Percentiles rank a stretch among this genome's conserved stretches.
phyloP scores from a whole-genome alignment of 228 moss, liverwort and hornwort species.

The Sphagnum magellanicum region DNA sequence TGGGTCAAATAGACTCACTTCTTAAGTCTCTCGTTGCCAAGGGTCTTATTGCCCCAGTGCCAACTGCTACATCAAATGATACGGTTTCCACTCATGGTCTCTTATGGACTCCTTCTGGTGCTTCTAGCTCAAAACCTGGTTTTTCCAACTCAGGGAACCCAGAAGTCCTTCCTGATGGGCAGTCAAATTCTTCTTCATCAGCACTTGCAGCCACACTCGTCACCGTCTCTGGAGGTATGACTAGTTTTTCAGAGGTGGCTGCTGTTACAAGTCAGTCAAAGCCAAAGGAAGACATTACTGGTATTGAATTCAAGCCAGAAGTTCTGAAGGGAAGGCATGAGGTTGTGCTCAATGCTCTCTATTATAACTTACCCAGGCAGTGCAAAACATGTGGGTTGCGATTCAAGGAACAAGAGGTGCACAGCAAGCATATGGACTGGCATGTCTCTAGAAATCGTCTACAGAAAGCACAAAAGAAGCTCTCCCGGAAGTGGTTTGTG shows the following conservation, averaged over 20 bases:
- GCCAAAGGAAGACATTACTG: conserved; percentile 43
- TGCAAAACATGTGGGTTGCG: conserved; percentile 95
- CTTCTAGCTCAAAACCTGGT: conserved; percentile 21
- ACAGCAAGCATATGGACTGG: conserved; percentile 99
- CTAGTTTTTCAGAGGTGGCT: conserved; percentile 13
- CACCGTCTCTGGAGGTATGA: conserved; percentile 7
- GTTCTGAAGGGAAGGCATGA: conserved; percentile 78
- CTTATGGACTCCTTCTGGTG: conserved; percentile 7
- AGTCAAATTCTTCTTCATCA: conserved; percentile 37
- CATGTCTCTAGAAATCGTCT: conserved; percentile 93
- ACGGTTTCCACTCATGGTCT: conserved; percentile 13
- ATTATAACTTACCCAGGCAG: conserved; percentile 88
- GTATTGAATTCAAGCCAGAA: conserved; percentile 73
- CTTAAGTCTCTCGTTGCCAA: conserved; percentile 57
- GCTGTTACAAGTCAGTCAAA: conserved; percentile 11
- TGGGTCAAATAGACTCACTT: conserved; percentile 39
- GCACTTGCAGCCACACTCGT: conserved; percentile 28
- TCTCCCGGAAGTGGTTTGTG: conserved; percentile 98
- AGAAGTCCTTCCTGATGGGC: conserved; percentile 25
- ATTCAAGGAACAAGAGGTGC: conserved; percentile 87
- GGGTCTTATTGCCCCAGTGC: conserved; percentile 37
- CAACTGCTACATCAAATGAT: conserved; percentile 21
- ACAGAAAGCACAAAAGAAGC: conserved; percentile 91
- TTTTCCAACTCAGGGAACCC: conserved; percentile 28
- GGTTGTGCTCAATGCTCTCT: conserved; percentile 75